Conservation (phyloP, 2,329 filamentous ascomycete genomes). For the Hypoxylon sp. region DNA sequence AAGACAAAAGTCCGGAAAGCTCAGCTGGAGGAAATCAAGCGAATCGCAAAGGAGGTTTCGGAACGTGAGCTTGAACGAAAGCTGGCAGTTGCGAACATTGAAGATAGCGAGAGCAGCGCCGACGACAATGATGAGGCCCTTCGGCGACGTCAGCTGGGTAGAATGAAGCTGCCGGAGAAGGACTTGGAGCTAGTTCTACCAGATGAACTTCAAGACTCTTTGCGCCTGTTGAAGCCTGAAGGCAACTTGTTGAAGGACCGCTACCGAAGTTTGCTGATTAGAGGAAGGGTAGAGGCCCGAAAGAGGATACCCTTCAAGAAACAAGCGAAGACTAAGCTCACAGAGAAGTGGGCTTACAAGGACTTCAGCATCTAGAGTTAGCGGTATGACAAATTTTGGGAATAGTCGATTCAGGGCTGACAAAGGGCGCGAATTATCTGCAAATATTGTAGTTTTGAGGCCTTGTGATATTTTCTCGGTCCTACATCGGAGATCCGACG, state of each 20-base stretch:
- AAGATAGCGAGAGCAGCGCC: slow-evolving; percentile 65
- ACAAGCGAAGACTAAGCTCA: slow-evolving; percentile 83
- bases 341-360: slow-evolving; percentile 98
- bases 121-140: slow-evolving; percentile 75
- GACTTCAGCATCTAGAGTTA: slow-evolving; percentile 76
- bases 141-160: slow-evolving; percentile 80
- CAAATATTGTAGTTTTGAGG: slow-evolving; percentile 9
- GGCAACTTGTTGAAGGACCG: slow-evolving; percentile 95
- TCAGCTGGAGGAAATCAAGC: slow-evolving; percentile 79
- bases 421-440: slow-evolving; percentile 1
- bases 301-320: slow-evolving; percentile 84
- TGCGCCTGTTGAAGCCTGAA: slow-evolving; percentile 89
- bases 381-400: neutral
- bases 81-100: slow-evolving; percentile 60
- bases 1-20: slow-evolving; percentile 80
- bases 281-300: slow-evolving; percentile 89
- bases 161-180: slow-evolving; percentile 80
- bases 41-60: slow-evolving; percentile 74
- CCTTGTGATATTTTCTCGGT: slow-evolving; percentile 20
- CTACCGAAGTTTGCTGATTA: slow-evolving; percentile 88
- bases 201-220: slow-evolving; percentile 85
- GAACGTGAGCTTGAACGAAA: slow-evolving; percentile 71
- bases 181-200: slow-evolving; percentile 85
- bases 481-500: slow-evolving; percentile 28
- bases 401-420: neutral